phyloP scores from a whole-genome alignment of 352 stramenopile genomes.

The Globisporangium megalacanthum region DNA sequence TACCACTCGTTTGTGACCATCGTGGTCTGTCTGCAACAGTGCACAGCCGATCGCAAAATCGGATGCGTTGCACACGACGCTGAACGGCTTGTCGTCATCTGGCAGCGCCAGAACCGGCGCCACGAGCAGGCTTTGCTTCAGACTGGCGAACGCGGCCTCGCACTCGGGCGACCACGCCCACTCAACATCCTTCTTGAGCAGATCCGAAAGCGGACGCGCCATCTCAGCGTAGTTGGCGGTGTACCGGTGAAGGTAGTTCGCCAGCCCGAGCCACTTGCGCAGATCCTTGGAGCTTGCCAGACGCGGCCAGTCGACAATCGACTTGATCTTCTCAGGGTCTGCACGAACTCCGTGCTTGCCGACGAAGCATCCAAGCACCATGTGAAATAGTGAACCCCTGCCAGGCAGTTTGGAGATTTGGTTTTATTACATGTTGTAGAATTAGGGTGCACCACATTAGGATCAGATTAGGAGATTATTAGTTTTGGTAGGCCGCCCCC shows the following conservation, averaged over 20 bases:
- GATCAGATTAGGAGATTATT: no score
- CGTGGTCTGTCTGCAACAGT: background rate
- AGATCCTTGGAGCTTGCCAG: constrained; percentile 8
- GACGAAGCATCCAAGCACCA: background rate
- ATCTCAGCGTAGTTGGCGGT: constrained; percentile 10
- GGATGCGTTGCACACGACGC: constrained; percentile 12
- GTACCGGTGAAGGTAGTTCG: constrained; percentile 24
- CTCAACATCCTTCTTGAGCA: constrained; percentile 16
- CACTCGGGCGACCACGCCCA: constrained; percentile 10
- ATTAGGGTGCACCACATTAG: no score
- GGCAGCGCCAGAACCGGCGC: constrained; percentile 12
- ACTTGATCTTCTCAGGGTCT: constrained; percentile 15
- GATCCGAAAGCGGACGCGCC: constrained; percentile 6
- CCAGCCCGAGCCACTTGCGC: constrained; percentile 12
- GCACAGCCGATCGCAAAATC: constrained; percentile 18
- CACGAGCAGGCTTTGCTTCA: constrained; percentile 9
- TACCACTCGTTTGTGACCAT: background rate
- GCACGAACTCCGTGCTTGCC: constrained; percentile 7
- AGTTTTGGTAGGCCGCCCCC: no score
- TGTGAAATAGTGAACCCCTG: no score
- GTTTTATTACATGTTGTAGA: no score
- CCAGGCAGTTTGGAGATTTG: no score
- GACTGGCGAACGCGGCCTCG: constrained; percentile 11
- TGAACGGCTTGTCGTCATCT: constrained; percentile 11
- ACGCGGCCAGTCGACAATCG: constrained; percentile 6